phyloP scores from a whole-genome alignment of 1,284 basidiomycete genomes.

The Schizopora paradoxa region DNA sequence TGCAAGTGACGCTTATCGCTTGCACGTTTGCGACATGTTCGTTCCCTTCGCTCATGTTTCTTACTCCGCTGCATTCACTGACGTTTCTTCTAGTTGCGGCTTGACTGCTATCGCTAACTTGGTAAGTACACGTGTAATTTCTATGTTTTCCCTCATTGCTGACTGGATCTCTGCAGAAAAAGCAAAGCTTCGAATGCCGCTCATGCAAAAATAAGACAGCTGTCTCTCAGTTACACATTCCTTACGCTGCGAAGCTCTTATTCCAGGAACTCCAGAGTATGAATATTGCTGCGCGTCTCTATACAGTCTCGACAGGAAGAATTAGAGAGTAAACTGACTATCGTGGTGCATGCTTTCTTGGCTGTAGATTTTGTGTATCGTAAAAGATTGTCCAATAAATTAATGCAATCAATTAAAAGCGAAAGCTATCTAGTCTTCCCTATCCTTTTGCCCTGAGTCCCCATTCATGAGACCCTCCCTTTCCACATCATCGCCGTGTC shows the following conservation, averaged over 20 bases:
- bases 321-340: slow-evolving; percentile 52
- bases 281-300: slow-evolving; percentile 84
- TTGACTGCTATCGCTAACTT: slow-evolving; percentile 93
- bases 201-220: slow-evolving; percentile 95
- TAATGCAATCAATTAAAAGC: slow-evolving; percentile 17
- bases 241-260: slow-evolving; percentile 86
- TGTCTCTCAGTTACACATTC: slow-evolving; percentile 86
- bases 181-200: slow-evolving; percentile 84
- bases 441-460: slow-evolving; percentile 24
- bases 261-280: slow-evolving; percentile 93
- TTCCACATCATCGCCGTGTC: slow-evolving; percentile 47
- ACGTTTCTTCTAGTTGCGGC: slow-evolving; percentile 61
- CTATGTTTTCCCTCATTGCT: slow-evolving; percentile 1
- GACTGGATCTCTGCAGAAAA: slow-evolving; percentile 50
- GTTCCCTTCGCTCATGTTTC: slow-evolving; percentile 29
- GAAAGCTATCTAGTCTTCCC: slow-evolving; percentile 24
- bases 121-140: slow-evolving; percentile 38
- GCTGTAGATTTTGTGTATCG: slow-evolving; percentile 20
- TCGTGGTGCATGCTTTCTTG: slow-evolving; percentile 2
- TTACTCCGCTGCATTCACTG: slow-evolving; percentile 6
- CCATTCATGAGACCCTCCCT: slow-evolving; percentile 56
- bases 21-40: slow-evolving; percentile 95
- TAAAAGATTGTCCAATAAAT: slow-evolving; percentile 45
- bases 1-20: slow-evolving; percentile 90
- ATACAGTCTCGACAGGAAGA: slow-evolving; percentile 77